Base-by-base conservation (phyloP, 2,329 filamentous ascomycete genomes). In the Microdochium nivale region DNA sequence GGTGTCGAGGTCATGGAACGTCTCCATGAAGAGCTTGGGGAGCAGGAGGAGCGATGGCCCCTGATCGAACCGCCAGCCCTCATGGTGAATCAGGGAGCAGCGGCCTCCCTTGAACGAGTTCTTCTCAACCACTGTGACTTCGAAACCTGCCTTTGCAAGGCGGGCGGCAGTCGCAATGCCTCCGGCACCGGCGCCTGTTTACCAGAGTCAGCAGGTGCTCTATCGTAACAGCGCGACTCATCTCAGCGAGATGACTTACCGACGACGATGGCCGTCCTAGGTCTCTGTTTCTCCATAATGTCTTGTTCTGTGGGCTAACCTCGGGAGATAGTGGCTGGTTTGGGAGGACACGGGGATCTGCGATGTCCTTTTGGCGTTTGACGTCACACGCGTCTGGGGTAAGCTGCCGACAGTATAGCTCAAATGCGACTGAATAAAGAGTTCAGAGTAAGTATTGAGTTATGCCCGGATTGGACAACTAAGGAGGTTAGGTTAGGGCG, bases 61-160 rank as follows among this genome's bases (percentile, higher is more conserved):
- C 71, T 89, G 86, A 61, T 90, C 87, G 69, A 90, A 90, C 52
- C 87, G 80, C 65, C 83, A 81, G 51, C 79, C 81, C 48, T 79
- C 69, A 53, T 79, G 70, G 50, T 79, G 70, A 35, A 89, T 75
- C 25, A 89, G 67, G 46, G 80, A 86, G 67, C 86, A 90, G 51
- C 87, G 74, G 3, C 87, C 87, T 47, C 87, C 87, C 0, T 81
- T 84, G 63, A 87, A 87, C 52, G 71, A 70, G 61, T 90, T 89
- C 72, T 89, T 89, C 67, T 90, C 87, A n/a, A 90, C 69, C 1
- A 90, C 83, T 0, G 84, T 89, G n/a, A 90, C 86, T 32, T 75
- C 65, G 64, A 85, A 83, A 37, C 86, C 87, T 2, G 84, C 78
- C 62, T 84, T 84, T 49, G 84, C 83, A 11, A 90, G 78, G 47